Evolutionary conservation across 805 yeast genomes (phyloP), one percentile per base, ranked within the genome.

Genomic region (Starmerella stellata): DNA sequence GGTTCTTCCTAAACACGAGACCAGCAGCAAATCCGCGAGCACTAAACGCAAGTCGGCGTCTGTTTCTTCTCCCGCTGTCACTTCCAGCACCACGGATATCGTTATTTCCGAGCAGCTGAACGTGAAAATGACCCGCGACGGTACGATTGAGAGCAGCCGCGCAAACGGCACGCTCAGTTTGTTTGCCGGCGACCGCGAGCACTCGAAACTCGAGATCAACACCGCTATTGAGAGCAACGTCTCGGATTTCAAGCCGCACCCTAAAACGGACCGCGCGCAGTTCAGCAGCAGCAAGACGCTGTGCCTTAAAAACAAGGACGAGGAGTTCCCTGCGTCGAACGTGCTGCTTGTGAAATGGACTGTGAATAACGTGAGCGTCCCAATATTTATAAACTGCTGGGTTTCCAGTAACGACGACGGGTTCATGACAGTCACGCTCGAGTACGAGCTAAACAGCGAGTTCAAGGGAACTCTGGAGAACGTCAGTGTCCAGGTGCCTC

Each of bases 291-390:
- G 64, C 14, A 64, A 69, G 41, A 58, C 69, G 32, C 73, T 90
- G 52, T 78, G 78, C 1, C 69, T 85, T 53, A 80, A 79, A 55
- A 93, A 85, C 56, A 63, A 72, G 38, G 54, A 68, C 34, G 80
- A 81, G 54, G 71, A 83, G 27, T 85, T 90, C 71, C 96, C 96
- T 30, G 67, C 83, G 8, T 82, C 85, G 58, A 87, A 81, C 55
- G 68, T 87, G 48, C 93, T 93, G 46, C 93, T 87, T 23, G 70
- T 90, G 52, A 77, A 94, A 66, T 87, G 94, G 96, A 76, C 82
- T 57, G 75, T 75, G 34, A 65, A 67, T 40, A 50, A 56, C n/a
- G 55, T 62, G 39, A 50, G 68, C 38, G 61, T 69, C 25, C 96
- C 96, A 25, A 58, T 87, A 38, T 65, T 70, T 35, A 65, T 90